Base-by-base conservation (phyloP, 73 alveolate species). In the Paramecium octaurelia region DNA sequence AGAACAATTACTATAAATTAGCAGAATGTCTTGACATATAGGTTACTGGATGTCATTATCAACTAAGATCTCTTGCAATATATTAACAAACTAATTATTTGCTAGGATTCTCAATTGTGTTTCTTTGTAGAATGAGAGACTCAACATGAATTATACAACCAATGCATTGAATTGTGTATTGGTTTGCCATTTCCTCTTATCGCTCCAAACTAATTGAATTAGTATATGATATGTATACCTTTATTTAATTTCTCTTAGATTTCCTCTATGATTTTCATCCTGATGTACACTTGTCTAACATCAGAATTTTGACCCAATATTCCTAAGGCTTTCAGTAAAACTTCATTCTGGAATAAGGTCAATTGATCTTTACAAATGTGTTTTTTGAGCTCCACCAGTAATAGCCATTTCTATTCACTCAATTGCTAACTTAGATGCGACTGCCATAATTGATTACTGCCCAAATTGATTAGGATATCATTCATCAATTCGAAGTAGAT, bases 81-180 rank as follows among this genome's bases (percentile, higher is more conserved):
- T 73, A 73, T 73, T 73, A 35, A 29, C 46, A 36, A 73, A 73
- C n/a, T 34, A 36, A 73, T 31, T 38, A 35, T 31, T 35, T 20
- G 59, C 34, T 35, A 73, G 10, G 7, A 73, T 34, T 73, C 46
- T 73, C 20, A 36, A 34, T 73, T 73, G 40, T 34, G 59, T 73
- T 36, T 73, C 87, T 38, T 73, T 73, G 35, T 73, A 73, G 10
- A 73, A 73, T 31, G 87, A 73, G 3, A 73, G 59, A 73, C 87
- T 73, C 6, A 40, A 16, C 18, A 73, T 36, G 11, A 73, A 73
- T 4, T 31, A 6, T 11, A 73, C 57, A 16, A 73, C 35, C 20
- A 29, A 43, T 1, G 21, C 40, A 35, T 73, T 73, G 14, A 21
- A 73, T 73, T 73, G 10, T 11, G 57, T 35, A 38, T 36, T 73